Base-by-base conservation (phyloP, 1,284 basidiomycete genomes). In the Cryptococcus sp. region DNA sequence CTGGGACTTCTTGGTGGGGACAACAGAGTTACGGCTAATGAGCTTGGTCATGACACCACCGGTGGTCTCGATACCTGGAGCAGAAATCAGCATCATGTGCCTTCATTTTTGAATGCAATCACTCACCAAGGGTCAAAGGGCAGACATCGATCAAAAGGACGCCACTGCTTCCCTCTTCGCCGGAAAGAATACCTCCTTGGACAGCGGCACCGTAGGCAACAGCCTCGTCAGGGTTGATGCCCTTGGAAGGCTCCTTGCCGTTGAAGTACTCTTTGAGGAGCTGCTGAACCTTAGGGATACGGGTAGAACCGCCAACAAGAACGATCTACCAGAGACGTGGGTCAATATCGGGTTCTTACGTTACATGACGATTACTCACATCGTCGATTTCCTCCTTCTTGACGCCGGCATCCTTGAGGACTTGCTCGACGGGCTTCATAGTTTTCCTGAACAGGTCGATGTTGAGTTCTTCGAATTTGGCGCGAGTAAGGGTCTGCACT, bases 381-480 rank as follows among this genome's bases (percentile, higher is more conserved):
- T 98, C 95, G 73, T 96, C 87, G 60, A 99, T 81, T 70, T 94
- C 91, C 69, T 97, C 93, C 86, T 98, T 98, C 86, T 94, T 95
- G 76, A 98, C 88, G 71, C 89, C 89, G 64, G 95, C 89, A 75
- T 99, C 95, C 87, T 97, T 97, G 73, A 98, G 84, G 38, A 98
- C 95, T 81, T 97, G 93, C 81, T 97, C 93, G 66, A 98, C 95
- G 67, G 95, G 95, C 85, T 94, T 95, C 91, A 98, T 93, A 46
- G 95, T 98, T 86, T 94, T 94, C 73, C 93, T 86, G 90, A 99
- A 98, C 52, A 98, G 87, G 74, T 99, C 94, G 83, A 96, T 89
- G 87, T 97, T 97, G 70, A 98, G 84, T 80, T 98, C 94, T 81
- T 98, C 95, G 76, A 99, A 98, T 82, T 97, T 98, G 82, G 95